Percentiles rank a stretch among this genome's conserved stretches.
phyloP scores from a whole-genome alignment of 805 yeast genomes.

The Wickerhamomyces queroliae region DNA sequence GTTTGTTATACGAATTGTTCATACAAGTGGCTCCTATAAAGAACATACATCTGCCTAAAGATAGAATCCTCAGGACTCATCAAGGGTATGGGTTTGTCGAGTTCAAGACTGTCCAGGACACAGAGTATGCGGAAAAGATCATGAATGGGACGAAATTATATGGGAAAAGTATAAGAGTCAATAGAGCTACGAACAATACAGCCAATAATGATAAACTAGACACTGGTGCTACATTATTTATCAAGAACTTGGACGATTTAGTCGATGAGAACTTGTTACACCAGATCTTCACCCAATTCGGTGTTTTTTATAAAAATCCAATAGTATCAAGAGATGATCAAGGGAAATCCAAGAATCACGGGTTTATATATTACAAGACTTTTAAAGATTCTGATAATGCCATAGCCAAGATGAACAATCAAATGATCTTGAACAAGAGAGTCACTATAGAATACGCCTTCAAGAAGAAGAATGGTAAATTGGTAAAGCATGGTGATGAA shows the following conservation, averaged over 20 bases:
- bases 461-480: constrained; percentile 44
- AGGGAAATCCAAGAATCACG: constrained; percentile 56
- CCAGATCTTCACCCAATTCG: constrained; percentile 58
- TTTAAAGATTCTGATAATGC: constrained; percentile 72
- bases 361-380: constrained; percentile 56
- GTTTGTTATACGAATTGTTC: constrained; percentile 72
- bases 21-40: constrained; percentile 79
- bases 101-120: constrained; percentile 52
- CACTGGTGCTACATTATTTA: constrained; percentile 63
- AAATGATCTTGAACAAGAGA: constrained; percentile 59
- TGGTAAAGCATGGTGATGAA: constrained; percentile 71
- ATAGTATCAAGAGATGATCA: constrained; percentile 40
- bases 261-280: constrained; percentile 54
- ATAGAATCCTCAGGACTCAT: constrained; percentile 59
- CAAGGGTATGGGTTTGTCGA: constrained; percentile 91
- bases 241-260: constrained; percentile 62
- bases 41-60: constrained; percentile 71
- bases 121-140: constrained; percentile 59
- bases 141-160: constrained; percentile 56
- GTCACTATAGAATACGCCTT: constrained; percentile 64
- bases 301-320: constrained; percentile 48
- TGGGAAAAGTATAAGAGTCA: constrained; percentile 56
- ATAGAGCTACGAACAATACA: constrained; percentile 29
- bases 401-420: constrained; percentile 60
- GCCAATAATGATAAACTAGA: constrained; percentile 21